Evolutionary conservation across 2,329 filamentous ascomycete species (phyloP).

Genomic region (Aspergillus thermomutatus): DNA sequence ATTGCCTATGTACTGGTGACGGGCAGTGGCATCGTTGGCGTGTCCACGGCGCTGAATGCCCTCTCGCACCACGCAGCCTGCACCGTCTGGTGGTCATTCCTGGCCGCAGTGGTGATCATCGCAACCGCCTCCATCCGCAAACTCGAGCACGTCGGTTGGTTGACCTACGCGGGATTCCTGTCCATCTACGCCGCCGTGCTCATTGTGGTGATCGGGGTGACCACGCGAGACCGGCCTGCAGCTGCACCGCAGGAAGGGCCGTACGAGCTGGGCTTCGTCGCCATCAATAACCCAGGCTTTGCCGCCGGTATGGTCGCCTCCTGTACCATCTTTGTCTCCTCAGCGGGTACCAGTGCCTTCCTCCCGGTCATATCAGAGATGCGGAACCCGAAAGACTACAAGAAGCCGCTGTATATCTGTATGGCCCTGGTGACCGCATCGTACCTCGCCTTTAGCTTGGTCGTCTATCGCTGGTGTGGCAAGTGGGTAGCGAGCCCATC

Average conservation of each 20-base stretch:
- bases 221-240: constrained; percentile 55
- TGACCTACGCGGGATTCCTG: constrained; percentile 59
- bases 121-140: constrained; percentile 52
- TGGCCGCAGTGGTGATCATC: constrained; percentile 48
- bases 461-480: constrained; percentile 12
- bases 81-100: constrained; percentile 56
- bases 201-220: constrained; percentile 57
- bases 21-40: constrained; percentile 56
- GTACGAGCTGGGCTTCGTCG: constrained; percentile 58
- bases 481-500: constrained; percentile 7
- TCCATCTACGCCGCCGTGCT: constrained; percentile 58
- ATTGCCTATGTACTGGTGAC: constrained; percentile 56
- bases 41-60: constrained; percentile 58
- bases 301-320: constrained; percentile 56
- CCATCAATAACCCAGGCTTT: constrained; percentile 56
- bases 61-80: constrained; percentile 57
- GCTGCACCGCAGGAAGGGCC: constrained; percentile 57
- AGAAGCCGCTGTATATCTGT: constrained; percentile 58
- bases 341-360: constrained; percentile 58
- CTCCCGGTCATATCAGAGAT: constrained; percentile 65
- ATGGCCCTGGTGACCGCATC: constrained; percentile 55
- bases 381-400: constrained; percentile 57
- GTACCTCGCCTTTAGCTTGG: constrained; percentile 51
- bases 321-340: constrained; percentile 58
- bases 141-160: constrained; percentile 58